Percentiles rank a stretch among this genome's conserved stretches.
phyloP scores from a whole-genome alignment of 345 rosid species.

The Murraya paniculata region DNA sequence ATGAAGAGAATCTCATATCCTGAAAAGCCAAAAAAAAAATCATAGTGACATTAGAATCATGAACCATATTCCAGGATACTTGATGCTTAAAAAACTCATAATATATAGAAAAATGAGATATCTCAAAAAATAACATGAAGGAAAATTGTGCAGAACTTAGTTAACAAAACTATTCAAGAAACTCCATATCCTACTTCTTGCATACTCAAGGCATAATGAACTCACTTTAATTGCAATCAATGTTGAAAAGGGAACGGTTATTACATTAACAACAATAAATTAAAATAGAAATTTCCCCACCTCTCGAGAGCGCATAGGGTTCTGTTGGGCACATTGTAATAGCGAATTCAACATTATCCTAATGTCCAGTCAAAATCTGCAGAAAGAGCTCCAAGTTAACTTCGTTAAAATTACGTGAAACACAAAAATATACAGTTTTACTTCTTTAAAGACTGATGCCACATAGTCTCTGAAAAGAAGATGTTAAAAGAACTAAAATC shows the following conservation, averaged over 20 bases:
- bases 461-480: neutral
- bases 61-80: neutral
- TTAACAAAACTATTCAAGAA: neutral
- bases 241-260: neutral
- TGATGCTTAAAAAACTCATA: neutral
- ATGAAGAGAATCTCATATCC: neutral
- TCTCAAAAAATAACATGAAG: neutral
- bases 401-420: neutral
- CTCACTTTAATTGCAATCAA: neutral
- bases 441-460: neutral
- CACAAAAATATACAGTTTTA: neutral
- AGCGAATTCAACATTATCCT: conserved; percentile 98
- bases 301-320: conserved; percentile 98
- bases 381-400: conserved; percentile 18
- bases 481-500: neutral
- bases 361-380: conserved; percentile 95
- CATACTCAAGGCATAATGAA: neutral
- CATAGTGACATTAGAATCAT: neutral
- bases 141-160: neutral
- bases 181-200: neutral
- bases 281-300: conserved; percentile 30
- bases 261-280: conserved; percentile 1
- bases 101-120: neutral
- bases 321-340: conserved; percentile 98
- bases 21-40: neutral